phyloP scores from a whole-genome alignment of 2,329 filamentous ascomycete species.

The Aureobasidium pullulans region DNA sequence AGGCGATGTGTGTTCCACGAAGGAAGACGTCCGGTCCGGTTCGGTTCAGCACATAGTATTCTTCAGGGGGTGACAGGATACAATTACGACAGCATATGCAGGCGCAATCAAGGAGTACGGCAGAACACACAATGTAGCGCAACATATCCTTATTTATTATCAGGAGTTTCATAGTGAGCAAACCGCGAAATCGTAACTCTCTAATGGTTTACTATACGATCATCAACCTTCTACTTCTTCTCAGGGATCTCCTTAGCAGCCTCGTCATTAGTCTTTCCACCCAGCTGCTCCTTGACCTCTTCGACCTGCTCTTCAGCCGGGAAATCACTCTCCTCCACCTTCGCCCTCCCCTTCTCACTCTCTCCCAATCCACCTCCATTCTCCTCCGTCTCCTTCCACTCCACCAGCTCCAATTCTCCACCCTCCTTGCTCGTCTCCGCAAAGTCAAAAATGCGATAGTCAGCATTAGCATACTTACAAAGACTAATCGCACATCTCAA shows the following conservation, averaged over 20 bases:
- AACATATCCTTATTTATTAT: neutral
- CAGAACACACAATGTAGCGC: neutral
- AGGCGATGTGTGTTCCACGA: neutral
- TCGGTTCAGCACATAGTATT: neutral
- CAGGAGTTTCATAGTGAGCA: neutral
- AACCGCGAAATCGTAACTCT: neutral
- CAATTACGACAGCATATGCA: neutral
- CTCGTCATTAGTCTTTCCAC: slow-evolving; percentile 12
- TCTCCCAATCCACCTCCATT: slow-evolving; percentile 45
- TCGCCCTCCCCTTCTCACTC: slow-evolving; percentile 33
- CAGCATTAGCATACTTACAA: slow-evolving; percentile 46
- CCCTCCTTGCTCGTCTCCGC: slow-evolving; percentile 27
- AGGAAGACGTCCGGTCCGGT: neutral
- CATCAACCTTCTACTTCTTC: neutral
- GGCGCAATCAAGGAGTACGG: neutral
- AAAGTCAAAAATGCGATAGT: slow-evolving; percentile 58
- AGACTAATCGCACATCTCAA: slow-evolving; percentile 51
- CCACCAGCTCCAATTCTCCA: slow-evolving; percentile 32
- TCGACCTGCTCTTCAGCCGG: slow-evolving; percentile 17
- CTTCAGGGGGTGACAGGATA: neutral
- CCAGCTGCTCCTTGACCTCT: slow-evolving; percentile 15
- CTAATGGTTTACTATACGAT: neutral
- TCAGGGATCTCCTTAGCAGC: slow-evolving; percentile 16
- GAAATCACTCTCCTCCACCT: slow-evolving; percentile 20
- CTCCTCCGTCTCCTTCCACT: slow-evolving; percentile 43